Evolutionary conservation across 2,329 filamentous ascomycete genomes (phyloP), one percentile per base, ranked within the genome.

Genomic region (Fusarium sp.): DNA sequence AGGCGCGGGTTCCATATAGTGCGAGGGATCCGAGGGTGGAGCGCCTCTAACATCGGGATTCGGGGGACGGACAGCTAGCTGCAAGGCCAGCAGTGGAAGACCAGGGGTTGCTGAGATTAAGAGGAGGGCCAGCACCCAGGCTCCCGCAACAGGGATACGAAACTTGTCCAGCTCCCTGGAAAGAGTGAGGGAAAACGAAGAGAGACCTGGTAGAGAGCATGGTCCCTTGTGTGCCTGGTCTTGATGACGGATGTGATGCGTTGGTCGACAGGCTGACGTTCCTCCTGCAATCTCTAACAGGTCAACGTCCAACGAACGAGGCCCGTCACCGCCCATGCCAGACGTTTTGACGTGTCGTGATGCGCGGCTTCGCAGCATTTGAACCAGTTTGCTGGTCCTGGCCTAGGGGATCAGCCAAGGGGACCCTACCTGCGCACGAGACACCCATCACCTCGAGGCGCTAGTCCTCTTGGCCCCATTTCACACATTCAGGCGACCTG

Each of bases 71-170:
- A 32, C 14, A 52, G 27, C 30, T 20, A 71, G 30, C 50, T 63
- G 57, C 72, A 74, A 48, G 62, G 66, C 45, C 32, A 72, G 37
- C 39, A 72, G 59, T 59, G 64, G 62, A 72, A 70, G 52, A 37
- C 64, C 70, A 74, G 71, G 76, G 64, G 65, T 70, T 52, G 65
- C 25, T 68, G 74, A 78, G 67, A 78, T 78, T 78, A 57, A 50
- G 63, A 64, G 68, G 72, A 75, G 76, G 67, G 70, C 70, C 27
- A 52, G 64, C 64, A 66, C 60, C 64, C 63, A 68, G 66, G 67
- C 74, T 77, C 54, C 64, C 50, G 57, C 43, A 23, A 64, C 75
- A 78, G 65, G 77, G 77, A 63, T 77, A 27, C 67, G 72, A 74
- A 78, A 78, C 77, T 59, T 57, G 57, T 59, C 58, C 69, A 66